phyloP scores from a whole-genome alignment of 495 filamentous ascomycete genomes.

The Penicillium desertorum region DNA sequence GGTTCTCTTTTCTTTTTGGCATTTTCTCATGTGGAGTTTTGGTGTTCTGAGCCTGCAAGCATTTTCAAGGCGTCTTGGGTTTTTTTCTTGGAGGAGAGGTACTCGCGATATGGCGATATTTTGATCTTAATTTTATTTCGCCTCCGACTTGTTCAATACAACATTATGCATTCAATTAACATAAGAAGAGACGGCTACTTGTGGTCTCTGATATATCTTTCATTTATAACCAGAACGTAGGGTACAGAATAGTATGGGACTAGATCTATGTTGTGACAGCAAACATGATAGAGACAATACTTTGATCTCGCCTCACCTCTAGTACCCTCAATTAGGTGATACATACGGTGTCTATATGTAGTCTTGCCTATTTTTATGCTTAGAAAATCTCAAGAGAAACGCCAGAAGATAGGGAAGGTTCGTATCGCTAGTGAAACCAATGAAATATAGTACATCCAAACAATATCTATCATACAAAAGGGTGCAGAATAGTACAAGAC shows the following conservation, averaged over 20 bases:
- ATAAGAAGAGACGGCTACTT: neutral
- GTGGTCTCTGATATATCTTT: neutral
- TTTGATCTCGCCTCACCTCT: neutral
- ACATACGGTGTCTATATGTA: neutral
- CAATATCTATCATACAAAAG: conserved; percentile 27
- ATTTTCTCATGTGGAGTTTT: conserved; percentile 18
- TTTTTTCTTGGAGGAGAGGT: conserved; percentile 20
- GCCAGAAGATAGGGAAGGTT: neutral
- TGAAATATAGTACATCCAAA: conserved; percentile 11
- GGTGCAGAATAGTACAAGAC: conserved; percentile 14
- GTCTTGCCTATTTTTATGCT: neutral
- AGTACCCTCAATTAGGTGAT: neutral
- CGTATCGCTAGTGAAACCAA: neutral
- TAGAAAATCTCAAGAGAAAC: neutral
- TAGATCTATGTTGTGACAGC: neutral
- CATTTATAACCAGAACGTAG: neutral
- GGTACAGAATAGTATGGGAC: neutral
- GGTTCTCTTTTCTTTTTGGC: conserved; percentile 20
- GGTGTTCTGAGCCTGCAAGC: conserved; percentile 18
- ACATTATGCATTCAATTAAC: conserved; percentile 27
- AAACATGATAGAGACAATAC: neutral
- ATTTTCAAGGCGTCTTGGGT: conserved; percentile 24
- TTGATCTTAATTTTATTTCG: conserved; percentile 25
- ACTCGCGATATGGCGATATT: conserved; percentile 22
- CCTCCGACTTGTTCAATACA: conserved; percentile 20